A percentile compares a stretch with the other conserved stretches of the same genome.
phyloP scores from a whole-genome alignment of 345 rosid genomes.

The Raphanus sativus region DNA sequence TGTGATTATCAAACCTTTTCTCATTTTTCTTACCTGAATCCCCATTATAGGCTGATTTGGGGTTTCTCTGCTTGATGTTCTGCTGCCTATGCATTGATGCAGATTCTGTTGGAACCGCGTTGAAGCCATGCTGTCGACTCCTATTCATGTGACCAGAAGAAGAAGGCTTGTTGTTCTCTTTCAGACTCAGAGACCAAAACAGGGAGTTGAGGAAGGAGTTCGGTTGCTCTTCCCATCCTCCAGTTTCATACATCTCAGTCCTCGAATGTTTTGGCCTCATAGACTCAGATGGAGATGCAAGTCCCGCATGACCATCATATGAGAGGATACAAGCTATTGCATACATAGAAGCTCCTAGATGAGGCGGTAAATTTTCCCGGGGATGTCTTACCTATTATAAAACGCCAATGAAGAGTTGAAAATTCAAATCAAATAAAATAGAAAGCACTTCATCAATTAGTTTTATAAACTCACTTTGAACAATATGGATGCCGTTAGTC shows the following conservation, averaged over 20 bases:
- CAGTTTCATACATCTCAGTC: slow-evolving; percentile 44
- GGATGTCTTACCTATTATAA: slow-evolving; percentile 72
- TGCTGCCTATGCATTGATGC: slow-evolving; percentile 7
- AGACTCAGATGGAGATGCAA: slow-evolving; percentile 42
- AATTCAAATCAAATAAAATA: neutral
- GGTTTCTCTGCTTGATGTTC: slow-evolving; percentile 16
- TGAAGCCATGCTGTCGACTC: slow-evolving; percentile 1
- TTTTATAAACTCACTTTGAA: slow-evolving; percentile 53
- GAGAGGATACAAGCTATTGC: slow-evolving; percentile 63
- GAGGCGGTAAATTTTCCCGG: slow-evolving; percentile 55
- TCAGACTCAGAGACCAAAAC: slow-evolving; percentile 40
- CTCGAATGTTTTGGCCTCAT: slow-evolving; percentile 45
- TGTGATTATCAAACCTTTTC: slow-evolving; percentile 17
- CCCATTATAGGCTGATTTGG: neutral
- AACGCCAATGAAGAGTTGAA: neutral
- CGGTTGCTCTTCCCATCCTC: slow-evolving; percentile 33
- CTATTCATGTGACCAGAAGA: slow-evolving; percentile 17
- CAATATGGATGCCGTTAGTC: slow-evolving; percentile 64
- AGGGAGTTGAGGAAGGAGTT: slow-evolving; percentile 36
- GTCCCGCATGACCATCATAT: slow-evolving; percentile 58
- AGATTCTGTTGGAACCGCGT: slow-evolving; percentile 16
- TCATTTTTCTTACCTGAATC: slow-evolving; percentile 26
- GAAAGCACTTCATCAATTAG: neutral
- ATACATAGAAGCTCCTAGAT: slow-evolving; percentile 61
- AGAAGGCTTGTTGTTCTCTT: slow-evolving; percentile 34